phyloP scores from a whole-genome alignment of 2,329 filamentous ascomycete species.

The Achaetomium macrosporum region DNA sequence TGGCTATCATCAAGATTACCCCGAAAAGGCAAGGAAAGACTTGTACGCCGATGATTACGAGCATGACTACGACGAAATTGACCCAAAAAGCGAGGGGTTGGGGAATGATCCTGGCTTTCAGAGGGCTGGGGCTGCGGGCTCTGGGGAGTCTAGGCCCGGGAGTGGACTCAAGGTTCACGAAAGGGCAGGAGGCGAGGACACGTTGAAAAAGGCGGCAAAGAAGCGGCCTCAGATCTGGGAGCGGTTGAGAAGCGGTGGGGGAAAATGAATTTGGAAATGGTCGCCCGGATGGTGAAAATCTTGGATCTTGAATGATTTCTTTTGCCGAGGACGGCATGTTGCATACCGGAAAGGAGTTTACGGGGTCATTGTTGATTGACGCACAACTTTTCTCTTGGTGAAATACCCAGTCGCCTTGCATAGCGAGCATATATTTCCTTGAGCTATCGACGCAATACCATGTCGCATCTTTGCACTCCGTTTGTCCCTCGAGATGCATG shows the following conservation, averaged over 20 bases:
- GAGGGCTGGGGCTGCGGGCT: slow-evolving; percentile 20
- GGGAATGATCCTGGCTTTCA: slow-evolving; percentile 38
- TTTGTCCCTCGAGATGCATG: neutral
- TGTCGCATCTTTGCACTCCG: neutral
- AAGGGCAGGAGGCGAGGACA: slow-evolving; percentile 7
- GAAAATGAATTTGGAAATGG: slow-evolving; percentile 6
- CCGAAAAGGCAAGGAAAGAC: slow-evolving; percentile 18
- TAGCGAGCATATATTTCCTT: neutral
- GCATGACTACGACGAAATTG: slow-evolving; percentile 35
- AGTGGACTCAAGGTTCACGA: slow-evolving; percentile 7
- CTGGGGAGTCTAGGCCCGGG: neutral
- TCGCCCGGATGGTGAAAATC: neutral
- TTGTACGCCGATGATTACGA: slow-evolving; percentile 13
- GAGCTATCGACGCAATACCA: neutral
- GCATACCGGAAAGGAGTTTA: neutral
- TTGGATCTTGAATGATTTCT: neutral
- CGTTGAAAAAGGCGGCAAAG: slow-evolving; percentile 10
- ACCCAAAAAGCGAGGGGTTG: slow-evolving; percentile 43
- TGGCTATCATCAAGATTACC: slow-evolving; percentile 14
- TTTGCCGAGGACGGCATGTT: neutral
- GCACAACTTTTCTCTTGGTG: neutral
- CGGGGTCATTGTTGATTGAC: neutral
- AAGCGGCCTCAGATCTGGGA: slow-evolving; percentile 22
- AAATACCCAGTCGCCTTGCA: neutral
- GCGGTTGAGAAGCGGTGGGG: slow-evolving; percentile 16